Conservation (phyloP, 176 grass and related monocot genomes). For the Oropetium thomaeum region DNA sequence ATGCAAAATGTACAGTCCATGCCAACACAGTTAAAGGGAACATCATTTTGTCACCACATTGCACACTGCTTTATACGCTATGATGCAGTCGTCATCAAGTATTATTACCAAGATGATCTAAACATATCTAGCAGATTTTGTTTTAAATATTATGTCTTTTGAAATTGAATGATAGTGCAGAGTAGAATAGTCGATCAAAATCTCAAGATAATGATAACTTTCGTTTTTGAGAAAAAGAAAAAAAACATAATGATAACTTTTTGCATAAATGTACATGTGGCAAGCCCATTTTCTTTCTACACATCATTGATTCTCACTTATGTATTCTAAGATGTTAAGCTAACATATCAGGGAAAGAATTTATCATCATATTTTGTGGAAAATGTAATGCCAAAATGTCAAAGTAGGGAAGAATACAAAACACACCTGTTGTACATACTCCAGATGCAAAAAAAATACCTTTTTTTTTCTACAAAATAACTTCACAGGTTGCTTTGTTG, state of each 20-base stretch:
- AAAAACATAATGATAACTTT: background rate
- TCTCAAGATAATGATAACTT: too few relatives aligned
- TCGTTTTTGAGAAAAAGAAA: too few relatives aligned
- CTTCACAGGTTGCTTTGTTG: slow-evolving; percentile 95
- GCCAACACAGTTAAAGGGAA: background rate
- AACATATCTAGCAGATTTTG: background rate
- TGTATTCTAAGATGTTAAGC: slow-evolving; percentile 12
- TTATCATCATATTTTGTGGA: background rate
- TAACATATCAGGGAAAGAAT: background rate
- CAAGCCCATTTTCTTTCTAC: slow-evolving; percentile 4
- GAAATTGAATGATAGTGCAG: background rate
- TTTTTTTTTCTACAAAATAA: slow-evolving; percentile 45
- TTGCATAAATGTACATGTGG: background rate
- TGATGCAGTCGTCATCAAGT: background rate
- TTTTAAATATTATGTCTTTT: background rate
- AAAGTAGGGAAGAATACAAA: background rate
- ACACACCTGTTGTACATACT: slow-evolving; percentile 29
- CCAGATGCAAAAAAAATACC: slow-evolving; percentile 14
- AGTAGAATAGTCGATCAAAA: background rate
- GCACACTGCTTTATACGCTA: background rate
- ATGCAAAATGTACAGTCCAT: background rate
- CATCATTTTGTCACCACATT: background rate
- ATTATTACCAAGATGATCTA: background rate
- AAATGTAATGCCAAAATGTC: background rate
- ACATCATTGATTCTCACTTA: background rate